Evolutionary conservation across 768 basidiomycete genomes (phyloP), one percentile per base, ranked within the genome.

Genomic region (Agaricus subrufescens): DNA sequence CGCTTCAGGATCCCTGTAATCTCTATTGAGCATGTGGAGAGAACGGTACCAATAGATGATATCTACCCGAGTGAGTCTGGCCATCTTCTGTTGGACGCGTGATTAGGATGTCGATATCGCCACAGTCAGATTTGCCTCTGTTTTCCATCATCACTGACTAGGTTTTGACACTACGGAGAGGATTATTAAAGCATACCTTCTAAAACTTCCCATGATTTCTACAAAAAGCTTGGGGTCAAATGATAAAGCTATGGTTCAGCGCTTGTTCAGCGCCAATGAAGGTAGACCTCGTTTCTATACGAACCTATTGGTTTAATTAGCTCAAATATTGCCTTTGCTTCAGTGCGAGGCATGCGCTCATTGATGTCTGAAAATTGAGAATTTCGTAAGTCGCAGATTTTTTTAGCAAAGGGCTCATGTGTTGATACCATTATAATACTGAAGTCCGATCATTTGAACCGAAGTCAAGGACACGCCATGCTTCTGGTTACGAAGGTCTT

Each of bases 181-280:
- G 55, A 48, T n/a, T 42, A 42, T 58, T 5, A 49, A 43, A 19
- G 59, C 63, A 49, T 60, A 82, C 88, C 91, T 78, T 62, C 94
- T 73, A 67, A 87, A 98, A 60, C 91, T 93, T 1, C 94, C 95
- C 94, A 96, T 95, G 47, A 95, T 86, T 49, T 94, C 85, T 9
- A 97, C 70, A 63, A 81, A 84, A 26, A 95, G 65, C 51, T 81
- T 80, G 4, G 81, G 71, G 63, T 95, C 94, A 31, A 96, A 76
- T 1, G 69, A 70, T 9, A 89, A 75, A 2, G 91, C 93, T 92
- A 58, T 8, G 11, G 4, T 48, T 19, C 19, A 19, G 44, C 9
- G 25, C 38, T 38, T 30, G 50, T 25, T 50, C 12, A 45, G 40
- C 27, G 14, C n/a, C 45, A 38, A 14, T 29, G 7, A 9, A 26